A percentile compares a stretch with the other conserved stretches of the same genome.
These are phyloP conservation scores for Candida buenavistaensis DNA, from an alignment of 1,139 yeast genomes.

Conservation along the genomic window DNA sequence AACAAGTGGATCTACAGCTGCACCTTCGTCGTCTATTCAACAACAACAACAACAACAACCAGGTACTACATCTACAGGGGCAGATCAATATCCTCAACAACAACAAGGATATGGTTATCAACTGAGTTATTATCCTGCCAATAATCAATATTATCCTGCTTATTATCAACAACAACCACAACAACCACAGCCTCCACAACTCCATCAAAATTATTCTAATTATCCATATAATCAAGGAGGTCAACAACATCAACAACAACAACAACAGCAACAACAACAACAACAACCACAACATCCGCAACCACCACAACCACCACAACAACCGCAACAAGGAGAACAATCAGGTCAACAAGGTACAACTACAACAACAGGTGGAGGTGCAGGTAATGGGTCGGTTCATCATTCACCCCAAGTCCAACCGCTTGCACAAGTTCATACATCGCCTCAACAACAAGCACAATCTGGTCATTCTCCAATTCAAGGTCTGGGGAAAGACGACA, in stretches of 20 bases:
- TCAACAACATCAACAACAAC: background rate
- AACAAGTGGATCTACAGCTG: too few relatives aligned
- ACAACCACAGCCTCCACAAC: background rate
- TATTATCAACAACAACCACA: constrained; percentile 17
- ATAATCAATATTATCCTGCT: constrained; percentile 17
- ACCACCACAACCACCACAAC: too few relatives aligned
- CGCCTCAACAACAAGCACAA: constrained; percentile 5
- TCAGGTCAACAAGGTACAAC: constrained; percentile 1
- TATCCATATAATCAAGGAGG: background rate
- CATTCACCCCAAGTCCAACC: constrained; percentile 4
- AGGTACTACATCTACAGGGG: constrained; percentile 1
- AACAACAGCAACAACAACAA: constrained; percentile 1
- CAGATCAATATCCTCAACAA: constrained; percentile 7
- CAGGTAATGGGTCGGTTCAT: constrained; percentile 4
- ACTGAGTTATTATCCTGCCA: constrained; percentile 17
- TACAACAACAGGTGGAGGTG: constrained; percentile 1
- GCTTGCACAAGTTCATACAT: constrained; percentile 2
- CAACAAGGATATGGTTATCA: constrained; percentile 20
- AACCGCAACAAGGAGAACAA: constrained; percentile 1
- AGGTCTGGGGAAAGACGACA: background rate
- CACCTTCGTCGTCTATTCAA: too few relatives aligned
- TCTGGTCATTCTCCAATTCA: constrained; percentile 3
- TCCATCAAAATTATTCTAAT: background rate
- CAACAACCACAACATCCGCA: too few relatives aligned
- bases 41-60: constrained; percentile 11